Conservation (phyloP, 192 early-diverging fungal species). For the Linnemannia hyalina region DNA sequence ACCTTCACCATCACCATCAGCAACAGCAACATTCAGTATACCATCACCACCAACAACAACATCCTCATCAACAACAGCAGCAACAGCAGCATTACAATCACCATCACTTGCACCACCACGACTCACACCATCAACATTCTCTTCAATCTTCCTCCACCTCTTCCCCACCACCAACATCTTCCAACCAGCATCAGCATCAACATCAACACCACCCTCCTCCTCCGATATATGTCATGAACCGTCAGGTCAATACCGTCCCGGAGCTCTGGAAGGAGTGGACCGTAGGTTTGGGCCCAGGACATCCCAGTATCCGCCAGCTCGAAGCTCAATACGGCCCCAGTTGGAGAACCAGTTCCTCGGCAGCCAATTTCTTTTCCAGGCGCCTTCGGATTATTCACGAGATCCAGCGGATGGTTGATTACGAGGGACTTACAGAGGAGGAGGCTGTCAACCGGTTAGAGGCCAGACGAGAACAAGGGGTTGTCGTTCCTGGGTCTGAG, state of each 20-base stretch:
- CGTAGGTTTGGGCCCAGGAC: constrained; percentile 37
- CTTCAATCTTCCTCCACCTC: background rate
- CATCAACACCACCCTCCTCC: constrained; percentile 5
- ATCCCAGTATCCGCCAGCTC: constrained; percentile 41
- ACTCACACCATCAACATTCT: background rate
- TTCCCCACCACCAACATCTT: background rate
- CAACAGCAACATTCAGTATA: background rate
- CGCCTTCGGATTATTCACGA: constrained; percentile 45
- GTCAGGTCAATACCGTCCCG: constrained; percentile 38
- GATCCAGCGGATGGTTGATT: constrained; percentile 37
- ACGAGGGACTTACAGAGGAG: constrained; percentile 35
- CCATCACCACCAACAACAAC: background rate
- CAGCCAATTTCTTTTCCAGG: constrained; percentile 46
- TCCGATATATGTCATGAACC: constrained; percentile 45
- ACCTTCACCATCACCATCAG: background rate
- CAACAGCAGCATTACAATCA: background rate
- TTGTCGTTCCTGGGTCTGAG: constrained; percentile 19
- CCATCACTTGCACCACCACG: background rate
- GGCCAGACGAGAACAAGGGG: constrained; percentile 31
- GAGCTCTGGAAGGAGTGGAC: constrained; percentile 55
- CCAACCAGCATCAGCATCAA: constrained; percentile 6
- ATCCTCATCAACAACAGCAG: no score
- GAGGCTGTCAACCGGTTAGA: constrained; percentile 39
- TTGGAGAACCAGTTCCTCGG: constrained; percentile 42
- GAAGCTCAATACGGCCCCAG: constrained; percentile 42